phyloP scores from a whole-genome alignment of 1,139 yeast genomes.

The Suhomyces guaymorum region DNA sequence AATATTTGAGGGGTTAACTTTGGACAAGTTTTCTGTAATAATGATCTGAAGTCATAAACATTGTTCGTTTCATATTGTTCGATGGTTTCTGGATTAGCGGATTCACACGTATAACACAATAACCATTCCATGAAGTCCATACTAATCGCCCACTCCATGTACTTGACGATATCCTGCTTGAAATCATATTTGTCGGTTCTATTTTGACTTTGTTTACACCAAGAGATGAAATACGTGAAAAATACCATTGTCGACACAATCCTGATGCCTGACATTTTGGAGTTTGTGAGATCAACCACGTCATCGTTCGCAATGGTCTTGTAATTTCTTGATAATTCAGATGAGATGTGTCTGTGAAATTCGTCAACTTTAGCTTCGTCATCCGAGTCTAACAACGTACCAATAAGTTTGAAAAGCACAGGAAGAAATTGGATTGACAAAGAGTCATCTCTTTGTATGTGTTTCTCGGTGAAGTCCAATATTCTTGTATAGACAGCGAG shows the following conservation, averaged over 20 bases:
- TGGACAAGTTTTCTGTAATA: conserved; percentile 68
- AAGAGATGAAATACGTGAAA: conserved; percentile 62
- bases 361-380: conserved; percentile 27
- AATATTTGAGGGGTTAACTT: conserved; percentile 47
- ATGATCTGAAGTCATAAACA: conserved; percentile 65
- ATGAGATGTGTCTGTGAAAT: conserved; percentile 26
- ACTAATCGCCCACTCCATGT: conserved; percentile 41
- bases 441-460: conserved; percentile 59
- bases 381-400: conserved; percentile 24
- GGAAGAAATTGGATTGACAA: conserved; percentile 69
- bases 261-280: conserved; percentile 55
- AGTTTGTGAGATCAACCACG: conserved; percentile 46
- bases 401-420: conserved; percentile 49
- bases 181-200: conserved; percentile 55
- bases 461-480: conserved; percentile 28
- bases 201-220: conserved; percentile 58
- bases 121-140: conserved; percentile 82
- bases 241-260: conserved; percentile 53
- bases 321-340: conserved; percentile 15
- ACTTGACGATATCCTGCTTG: conserved; percentile 44
- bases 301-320: conserved; percentile 20
- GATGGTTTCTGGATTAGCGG: conserved; percentile 40
- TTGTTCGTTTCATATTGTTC: conserved; percentile 40
- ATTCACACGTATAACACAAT: conserved; percentile 69
- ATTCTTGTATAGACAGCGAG: conserved; percentile 39